Base-by-base conservation (phyloP, 257 asterid species). In the Ajuga chamaepitys region DNA sequence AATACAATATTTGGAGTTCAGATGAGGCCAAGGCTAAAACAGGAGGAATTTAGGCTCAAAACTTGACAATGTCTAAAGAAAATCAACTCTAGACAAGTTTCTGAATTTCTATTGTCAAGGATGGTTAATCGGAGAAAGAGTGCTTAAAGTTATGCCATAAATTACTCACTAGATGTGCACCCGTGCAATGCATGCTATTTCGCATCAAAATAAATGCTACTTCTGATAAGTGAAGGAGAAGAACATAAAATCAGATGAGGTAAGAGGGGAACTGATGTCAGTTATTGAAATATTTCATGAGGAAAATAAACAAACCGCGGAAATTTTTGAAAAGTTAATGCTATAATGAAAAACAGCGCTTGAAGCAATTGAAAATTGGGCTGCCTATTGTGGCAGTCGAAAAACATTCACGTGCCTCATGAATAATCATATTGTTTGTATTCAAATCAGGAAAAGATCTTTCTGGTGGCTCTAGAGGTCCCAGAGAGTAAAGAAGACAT, bases 321-420 rank as follows among this genome's bases (percentile, higher is more conserved):
- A 14, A 21, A 10, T 50, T 5, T 22, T 32, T 56, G 21, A 64
- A 67, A 61, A 22, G 62, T 47, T 41, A 60, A 46, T 57, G 41
- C 44, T 7, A 5, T 51, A n/a, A 35, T 50, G 54, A 59, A 22
- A 24, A 9, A 18, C 38, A 63, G 46, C 30, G 9, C 38, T 61
- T 12, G 13, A 71, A 66, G 41, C 16, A 9, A 55, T 28, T 30
- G 11, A 3, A 16, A 48, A 60, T 8, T 13, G 21, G 51, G 54
- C 53, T 32, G 51, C 64, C 41, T 32, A 61, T 61, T 38, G 14
- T 34, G 7, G 42, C 45, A 26, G 13, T 56, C 34, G 35, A 34
- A 50, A 53, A 37, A 26, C 24, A 62, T 66, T 18, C 21, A n/a
- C n/a, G 60, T 59, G 37, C 55, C 58, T 68, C 62, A 55, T 20